Evolutionary conservation across 202 grass and related monocot genomes (phyloP).

Genomic region (Brachypodium distachyon): DNA sequence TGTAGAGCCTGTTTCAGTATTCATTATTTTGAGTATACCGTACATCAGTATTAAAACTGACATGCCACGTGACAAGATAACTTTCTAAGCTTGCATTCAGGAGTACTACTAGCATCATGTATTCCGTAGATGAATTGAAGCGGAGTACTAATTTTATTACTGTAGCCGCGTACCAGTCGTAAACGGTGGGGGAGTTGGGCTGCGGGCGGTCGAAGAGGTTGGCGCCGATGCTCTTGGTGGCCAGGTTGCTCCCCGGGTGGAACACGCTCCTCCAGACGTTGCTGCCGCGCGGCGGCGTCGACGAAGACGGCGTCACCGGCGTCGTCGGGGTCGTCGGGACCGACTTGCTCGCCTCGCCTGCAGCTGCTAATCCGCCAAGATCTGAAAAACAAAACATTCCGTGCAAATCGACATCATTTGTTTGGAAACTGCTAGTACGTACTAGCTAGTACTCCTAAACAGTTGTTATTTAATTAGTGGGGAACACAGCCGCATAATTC

Average conservation of each 20-base stretch:
- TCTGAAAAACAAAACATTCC: too few species aligned
- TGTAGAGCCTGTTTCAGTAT: slow-evolving; percentile 79
- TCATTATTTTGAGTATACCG: too few species aligned
- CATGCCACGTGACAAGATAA: too few species aligned
- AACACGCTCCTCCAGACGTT: slow-evolving; percentile 98
- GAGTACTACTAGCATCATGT: too few species aligned
- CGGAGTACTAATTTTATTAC: too few species aligned
- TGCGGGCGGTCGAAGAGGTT: slow-evolving; percentile 79
- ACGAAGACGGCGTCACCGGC: slow-evolving; percentile 52
- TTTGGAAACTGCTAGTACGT: too few species aligned
- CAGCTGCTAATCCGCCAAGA: slow-evolving; percentile 2
- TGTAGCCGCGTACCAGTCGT: slow-evolving; percentile 99
- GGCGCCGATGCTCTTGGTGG: slow-evolving; percentile 58
- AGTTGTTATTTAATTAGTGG: too few species aligned
- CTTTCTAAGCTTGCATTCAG: too few species aligned
- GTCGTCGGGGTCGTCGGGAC: slow-evolving; percentile 58
- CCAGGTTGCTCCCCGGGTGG: slow-evolving; percentile 88
- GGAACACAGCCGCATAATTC: not conserved
- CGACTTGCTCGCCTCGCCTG: slow-evolving; percentile 23
- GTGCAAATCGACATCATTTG: not conserved
- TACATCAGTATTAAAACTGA: not conserved
- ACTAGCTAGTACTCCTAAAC: too few species aligned
- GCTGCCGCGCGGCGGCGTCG: slow-evolving; percentile 22
- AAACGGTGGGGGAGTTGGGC: slow-evolving; percentile 83
- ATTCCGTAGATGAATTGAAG: too few species aligned